Percentiles rank a stretch among this genome's conserved stretches.
Conservation (phyloP, 2,329 filamentous ascomycete species). For the Hypoxylon sp. region DNA sequence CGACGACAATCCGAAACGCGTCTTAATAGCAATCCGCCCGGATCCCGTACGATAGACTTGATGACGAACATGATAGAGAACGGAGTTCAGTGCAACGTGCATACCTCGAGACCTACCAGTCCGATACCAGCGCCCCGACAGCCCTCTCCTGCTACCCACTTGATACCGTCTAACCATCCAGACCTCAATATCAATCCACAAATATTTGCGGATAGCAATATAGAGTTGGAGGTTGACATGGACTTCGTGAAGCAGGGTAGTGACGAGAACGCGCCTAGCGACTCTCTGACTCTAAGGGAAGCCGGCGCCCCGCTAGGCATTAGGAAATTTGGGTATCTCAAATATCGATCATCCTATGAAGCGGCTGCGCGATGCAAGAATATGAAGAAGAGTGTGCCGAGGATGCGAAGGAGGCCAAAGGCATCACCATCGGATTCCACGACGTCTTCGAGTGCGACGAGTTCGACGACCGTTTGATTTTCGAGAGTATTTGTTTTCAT, state of each 20-base stretch:
- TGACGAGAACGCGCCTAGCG: constrained; percentile 41
- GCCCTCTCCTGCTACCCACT: constrained; percentile 12
- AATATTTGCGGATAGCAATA: constrained; percentile 26
- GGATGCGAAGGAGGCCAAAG: constrained; percentile 50
- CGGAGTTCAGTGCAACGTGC: constrained; percentile 53
- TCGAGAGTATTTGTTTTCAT: constrained; percentile 12
- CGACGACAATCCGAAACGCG: constrained; percentile 37
- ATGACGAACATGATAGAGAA: constrained; percentile 53
- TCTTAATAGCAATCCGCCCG: constrained; percentile 41
- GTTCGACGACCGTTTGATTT: constrained; percentile 35
- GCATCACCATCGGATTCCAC: constrained; percentile 21
- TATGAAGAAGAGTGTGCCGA: constrained; percentile 50
- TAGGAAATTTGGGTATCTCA: constrained; percentile 47
- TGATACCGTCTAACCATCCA: constrained; percentile 18
- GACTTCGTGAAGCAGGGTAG: constrained; percentile 41
- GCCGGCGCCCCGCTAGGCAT: constrained; percentile 48
- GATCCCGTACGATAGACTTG: constrained; percentile 44
- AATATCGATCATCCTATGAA: constrained; percentile 51
- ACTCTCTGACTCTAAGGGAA: constrained; percentile 42
- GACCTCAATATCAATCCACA: constrained; percentile 34
- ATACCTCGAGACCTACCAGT: constrained; percentile 41
- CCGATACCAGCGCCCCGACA: constrained; percentile 30
- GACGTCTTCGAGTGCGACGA: constrained; percentile 29
- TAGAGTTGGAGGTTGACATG: constrained; percentile 48
- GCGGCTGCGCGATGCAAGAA: constrained; percentile 50